Base-by-base conservation (phyloP, 179 eudicot genomes). In the Beta lomatogona region DNA sequence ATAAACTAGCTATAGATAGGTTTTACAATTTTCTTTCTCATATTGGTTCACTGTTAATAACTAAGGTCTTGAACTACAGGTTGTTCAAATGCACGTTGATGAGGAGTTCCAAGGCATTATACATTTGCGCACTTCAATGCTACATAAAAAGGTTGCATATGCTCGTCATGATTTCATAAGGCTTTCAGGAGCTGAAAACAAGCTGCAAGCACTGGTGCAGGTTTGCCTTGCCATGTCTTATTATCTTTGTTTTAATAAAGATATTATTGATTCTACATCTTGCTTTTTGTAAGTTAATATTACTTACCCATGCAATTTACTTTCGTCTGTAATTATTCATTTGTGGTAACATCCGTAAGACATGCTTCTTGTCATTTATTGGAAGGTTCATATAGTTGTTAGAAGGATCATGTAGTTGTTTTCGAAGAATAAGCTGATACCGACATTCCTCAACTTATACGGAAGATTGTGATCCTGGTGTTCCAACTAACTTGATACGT, bases 121-220 rank as follows among this genome's bases (percentile, higher is more conserved):
- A 58, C 98, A 96, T 88, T 80, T 96, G 86, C 97, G 90, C 76
- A 96, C 99, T 78, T 91, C 98, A 46, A 83, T 93, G 6, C 82
- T 96, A 85, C 99, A 96, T 83, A 96, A 93, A 87, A 96, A 93
- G 89, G 91, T 96, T 78, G 97, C 97, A 76, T 83, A 90, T 83
- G 97, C 99, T 82, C 98, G 98, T 75, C 99, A 96, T 85, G 99
- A 96, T 86, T 96, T 96, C 83, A 88, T 96, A 82, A 93, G 87
- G 79, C 93, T 96, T 79, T 83, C 97, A 10, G 98, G 97, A 74
- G 81, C 95, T 52, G 99, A 96, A 87, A 96, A 96, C 86, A 96
- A 96, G 93, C 83, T 96, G 88, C 98, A 96, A 86, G 93, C 89
- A 72, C 83, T 96, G 80, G 79, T 96, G 68, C 99, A 96, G 98